Base-by-base conservation (phyloP, 2,329 filamentous ascomycete species). In the Thermoascus crustaceus region DNA sequence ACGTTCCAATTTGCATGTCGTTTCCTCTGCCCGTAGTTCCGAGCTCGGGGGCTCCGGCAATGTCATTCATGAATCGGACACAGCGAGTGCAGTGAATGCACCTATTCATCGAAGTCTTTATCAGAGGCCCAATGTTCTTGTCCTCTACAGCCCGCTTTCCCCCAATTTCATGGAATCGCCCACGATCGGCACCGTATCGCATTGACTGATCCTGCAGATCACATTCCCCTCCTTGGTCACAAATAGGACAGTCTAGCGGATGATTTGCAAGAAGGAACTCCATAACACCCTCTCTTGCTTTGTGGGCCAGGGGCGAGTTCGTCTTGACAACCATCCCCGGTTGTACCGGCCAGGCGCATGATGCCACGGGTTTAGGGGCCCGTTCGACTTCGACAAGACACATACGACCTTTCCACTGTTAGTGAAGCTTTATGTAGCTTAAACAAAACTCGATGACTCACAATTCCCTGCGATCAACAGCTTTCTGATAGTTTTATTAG, bases 81-180 rank as follows among this genome's bases (percentile, higher is more conserved):
- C 91, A 98, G 56, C 91, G 80, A 45, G 91, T 98, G 74, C 91
- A 98, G 72, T 98, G 91, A 56, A 98, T 98, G 67, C 91, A 98
- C 61, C 91, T 78, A 75, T 98, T 98, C 91, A 98, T 98, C 32
- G 91, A 98, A 3, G 91, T 98, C 78, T 98, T 98, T 69, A 98
- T 85, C 50, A 98, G 67, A 35, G 91, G 91, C 22, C 91, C 91
- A 55, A 98, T 95, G 66, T 98, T 96, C 76, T 98, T 98, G 67
- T 98, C 91, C 70, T 98, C 91, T 24, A 95, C 88, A 17, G 87
- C 91, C 71, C 91, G 85, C 76, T 98, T 98, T 67, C 91, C 91
- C 37, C 77, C 80, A 56, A 93, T 68, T 67, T 98, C 91, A 69
- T 98, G 91, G 71, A 98, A 98, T 53, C 91, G 83, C 43, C 91